Base-by-base conservation (phyloP, 805 yeast species). In the Sungouiella thailandica region DNA sequence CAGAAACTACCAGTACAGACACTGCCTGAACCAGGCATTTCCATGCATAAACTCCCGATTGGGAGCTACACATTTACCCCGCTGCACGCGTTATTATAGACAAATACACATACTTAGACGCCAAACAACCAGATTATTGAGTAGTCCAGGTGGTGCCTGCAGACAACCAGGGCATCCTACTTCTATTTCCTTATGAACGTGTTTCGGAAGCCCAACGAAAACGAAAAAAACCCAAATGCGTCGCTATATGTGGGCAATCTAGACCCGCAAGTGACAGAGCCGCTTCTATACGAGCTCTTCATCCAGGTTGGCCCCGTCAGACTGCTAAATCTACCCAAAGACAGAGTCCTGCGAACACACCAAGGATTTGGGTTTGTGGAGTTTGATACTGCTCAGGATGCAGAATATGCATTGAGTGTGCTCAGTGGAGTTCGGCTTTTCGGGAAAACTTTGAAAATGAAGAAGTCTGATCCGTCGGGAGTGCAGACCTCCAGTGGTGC, bases 341-440 rank as follows among this genome's bases (percentile, higher is more conserved):
- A 88, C 51, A 71, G 86, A 41, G 67, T 88, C 4, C 58, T 76
- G 18, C 75, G 74, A 39, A 63, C 72, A 1, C 88, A 83, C 49
- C 94, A 83, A 49, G 97, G 97, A 4, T 90, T 68, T 61, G 97
- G 95, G 7, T 90, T 93, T 59, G 82, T 83, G 1, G 93, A 85
- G 52, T 80, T 83, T 49, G 58, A 63, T 32, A 62, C 67, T 11
- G 58, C 61, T 2, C 65, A 59, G 13, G 96, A 87, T 46, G 81
- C 83, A 0, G 81, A 78, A 7, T 90, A 88, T 53, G 85, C 79
- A 1, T 57, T 72, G 23, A 68, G 73, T 37, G 57, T 83, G 1
- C 54, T 85, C 52, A 64, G 71, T 38, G 88, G 87, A 5, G 60
- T 78, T 2, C 60, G 74, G 24, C 57, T 89, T 29, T 84, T 55